phyloP scores from a whole-genome alignment of 2,329 filamentous ascomycete species.

The Colletotrichum filicis region DNA sequence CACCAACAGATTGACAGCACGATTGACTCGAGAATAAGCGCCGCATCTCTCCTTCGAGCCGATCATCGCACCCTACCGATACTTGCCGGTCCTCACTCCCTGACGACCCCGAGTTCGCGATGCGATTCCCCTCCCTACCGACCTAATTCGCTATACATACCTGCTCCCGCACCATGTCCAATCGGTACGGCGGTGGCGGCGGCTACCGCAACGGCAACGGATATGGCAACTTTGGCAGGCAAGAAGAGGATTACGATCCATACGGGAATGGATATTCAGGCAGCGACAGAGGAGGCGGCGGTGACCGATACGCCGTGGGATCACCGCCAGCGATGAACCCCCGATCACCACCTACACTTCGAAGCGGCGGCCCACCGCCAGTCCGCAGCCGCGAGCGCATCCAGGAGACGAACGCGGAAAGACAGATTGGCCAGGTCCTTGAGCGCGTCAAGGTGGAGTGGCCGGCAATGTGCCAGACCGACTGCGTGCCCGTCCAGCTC shows the following conservation, averaged over 20 bases:
- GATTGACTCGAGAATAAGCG: not conserved
- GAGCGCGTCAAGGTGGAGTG: conserved; percentile 89
- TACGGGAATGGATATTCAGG: conserved; percentile 53
- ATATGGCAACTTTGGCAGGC: conserved; percentile 51
- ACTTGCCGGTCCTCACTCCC: not conserved
- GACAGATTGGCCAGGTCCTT: conserved; percentile 73
- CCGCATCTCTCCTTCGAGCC: not conserved
- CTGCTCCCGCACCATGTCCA: conserved; percentile 33
- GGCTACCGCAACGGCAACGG: conserved; percentile 55
- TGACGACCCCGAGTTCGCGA: conserved; percentile 11
- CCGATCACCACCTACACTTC: conserved; percentile 42
- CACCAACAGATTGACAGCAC: not conserved
- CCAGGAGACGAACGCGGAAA: conserved; percentile 62
- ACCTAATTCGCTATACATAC: conserved; percentile 26
- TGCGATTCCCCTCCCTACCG: conserved; percentile 21
- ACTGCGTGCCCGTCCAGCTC: conserved; percentile 92
- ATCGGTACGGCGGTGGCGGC: conserved; percentile 42
- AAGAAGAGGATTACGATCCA: conserved; percentile 62
- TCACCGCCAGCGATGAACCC: conserved; percentile 41
- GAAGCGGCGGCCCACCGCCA: conserved; percentile 42
- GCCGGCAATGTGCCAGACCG: conserved; percentile 88
- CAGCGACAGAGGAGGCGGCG: conserved; percentile 48
- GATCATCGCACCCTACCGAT: not conserved
- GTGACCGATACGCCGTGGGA: conserved; percentile 53
- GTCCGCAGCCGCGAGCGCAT: conserved; percentile 42